Percentiles rank a stretch among this genome's conserved stretches.
These are phyloP conservation scores for Ustilaginoidea virens DNA, from an alignment of 2,329 filamentous ascomycete genomes.

Conservation along the genomic window DNA sequence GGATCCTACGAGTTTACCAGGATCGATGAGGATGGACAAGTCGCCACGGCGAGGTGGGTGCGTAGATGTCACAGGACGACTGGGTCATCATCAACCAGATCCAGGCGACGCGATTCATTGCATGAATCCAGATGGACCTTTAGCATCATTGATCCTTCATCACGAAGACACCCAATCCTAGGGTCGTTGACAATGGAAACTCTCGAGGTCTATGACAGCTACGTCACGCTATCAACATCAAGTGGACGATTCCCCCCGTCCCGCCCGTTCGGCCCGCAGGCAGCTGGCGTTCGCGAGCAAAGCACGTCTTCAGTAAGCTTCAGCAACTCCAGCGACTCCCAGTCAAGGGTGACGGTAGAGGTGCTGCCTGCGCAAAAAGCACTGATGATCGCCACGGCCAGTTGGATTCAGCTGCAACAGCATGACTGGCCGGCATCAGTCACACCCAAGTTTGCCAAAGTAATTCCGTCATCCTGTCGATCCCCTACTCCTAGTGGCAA, in stretches of 20 bases:
- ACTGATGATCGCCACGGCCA: conserved; percentile 22
- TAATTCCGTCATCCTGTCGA: conserved; percentile 11
- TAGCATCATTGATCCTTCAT: conserved; percentile 56
- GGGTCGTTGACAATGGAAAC: conserved; percentile 47
- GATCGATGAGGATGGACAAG: conserved; percentile 39
- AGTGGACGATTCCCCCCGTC: conserved; percentile 31
- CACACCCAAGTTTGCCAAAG: conserved; percentile 13
- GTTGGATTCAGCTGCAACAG: conserved; percentile 21
- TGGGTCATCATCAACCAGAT: conserved; percentile 7
- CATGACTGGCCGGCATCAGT: conserved; percentile 19
- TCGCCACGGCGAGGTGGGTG: conserved; percentile 55
- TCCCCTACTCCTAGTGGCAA: conserved; percentile 7
- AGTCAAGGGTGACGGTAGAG: conserved; percentile 14
- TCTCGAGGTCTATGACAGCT: conserved; percentile 55
- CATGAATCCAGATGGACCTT: conserved; percentile 52
- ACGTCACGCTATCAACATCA: conserved; percentile 39
- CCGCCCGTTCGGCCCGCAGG: conserved; percentile 16
- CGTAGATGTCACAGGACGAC: conserved; percentile 21
- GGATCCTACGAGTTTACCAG: conserved; percentile 53
- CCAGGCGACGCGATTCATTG: conserved; percentile 11
- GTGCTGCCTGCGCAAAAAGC: conserved; percentile 19
- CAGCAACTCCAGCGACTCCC: too few species aligned
- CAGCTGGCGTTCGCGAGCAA: conserved; percentile 6
- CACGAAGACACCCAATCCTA: conserved; percentile 58
- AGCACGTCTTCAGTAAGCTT: conserved; percentile 9